phyloP scores from a whole-genome alignment of 2,329 filamentous ascomycete genomes.

The Akanthomyces uredinophilus region DNA sequence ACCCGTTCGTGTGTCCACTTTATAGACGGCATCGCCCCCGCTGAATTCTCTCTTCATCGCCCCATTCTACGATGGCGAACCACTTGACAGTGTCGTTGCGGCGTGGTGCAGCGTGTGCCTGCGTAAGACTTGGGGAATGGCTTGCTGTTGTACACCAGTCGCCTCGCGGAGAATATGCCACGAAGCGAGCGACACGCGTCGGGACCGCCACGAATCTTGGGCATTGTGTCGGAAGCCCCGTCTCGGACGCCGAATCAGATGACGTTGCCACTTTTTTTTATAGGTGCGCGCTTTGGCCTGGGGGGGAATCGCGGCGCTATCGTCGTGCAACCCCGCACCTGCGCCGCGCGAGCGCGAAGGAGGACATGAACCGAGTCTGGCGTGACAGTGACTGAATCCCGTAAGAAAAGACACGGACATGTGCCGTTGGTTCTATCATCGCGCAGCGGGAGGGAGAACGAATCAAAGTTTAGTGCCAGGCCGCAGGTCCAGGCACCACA shows the following conservation, averaged over 20 bases:
- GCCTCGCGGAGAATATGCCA: not conserved
- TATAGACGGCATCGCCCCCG: not conserved
- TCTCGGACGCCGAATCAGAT: conserved; percentile 3
- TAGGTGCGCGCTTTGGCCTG: not conserved
- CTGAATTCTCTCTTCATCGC: not conserved
- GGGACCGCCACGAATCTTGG: not conserved
- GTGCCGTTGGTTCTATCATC: not conserved
- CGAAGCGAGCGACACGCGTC: not conserved
- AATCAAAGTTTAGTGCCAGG: conserved; percentile 8
- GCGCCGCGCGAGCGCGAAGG: not conserved
- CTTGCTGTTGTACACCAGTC: not conserved
- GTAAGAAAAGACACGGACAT: not conserved
- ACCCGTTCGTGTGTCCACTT: conserved; percentile 1
- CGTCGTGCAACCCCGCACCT: conserved; percentile 5
- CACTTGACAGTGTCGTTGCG: not conserved
- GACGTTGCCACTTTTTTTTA: conserved; percentile 3
- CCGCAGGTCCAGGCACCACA: not conserved
- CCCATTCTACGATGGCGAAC: not conserved
- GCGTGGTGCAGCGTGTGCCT: no score
- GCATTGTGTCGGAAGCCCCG: not conserved
- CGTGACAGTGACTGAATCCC: not conserved
- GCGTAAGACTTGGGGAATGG: no score
- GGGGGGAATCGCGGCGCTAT: conserved; percentile 9
- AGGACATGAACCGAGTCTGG: no score
- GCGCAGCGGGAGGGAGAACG: not conserved